Evolutionary conservation across 345 rosid genomes (phyloP), one percentile per base, ranked within the genome.

Genomic region (Geranium rotundifolium): DNA sequence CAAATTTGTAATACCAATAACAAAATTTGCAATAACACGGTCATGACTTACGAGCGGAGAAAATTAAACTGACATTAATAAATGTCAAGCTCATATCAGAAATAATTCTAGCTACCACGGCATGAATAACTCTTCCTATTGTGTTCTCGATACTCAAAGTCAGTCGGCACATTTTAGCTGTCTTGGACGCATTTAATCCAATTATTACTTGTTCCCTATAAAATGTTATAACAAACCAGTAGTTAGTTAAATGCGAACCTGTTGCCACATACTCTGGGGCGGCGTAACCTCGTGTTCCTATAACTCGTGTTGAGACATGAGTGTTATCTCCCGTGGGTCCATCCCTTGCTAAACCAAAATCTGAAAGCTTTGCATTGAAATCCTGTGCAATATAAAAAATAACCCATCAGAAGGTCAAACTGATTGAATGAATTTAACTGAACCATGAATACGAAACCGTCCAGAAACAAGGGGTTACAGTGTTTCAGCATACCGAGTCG

Each of bases 201-300:
- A 34, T 34, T n/a, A n/a, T n/a, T n/a, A n/a, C n/a, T n/a, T n/a
- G n/a, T n/a, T n/a, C n/a, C n/a, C n/a, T n/a, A n/a, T n/a, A n/a
- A n/a, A n/a, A n/a, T n/a, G n/a, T n/a, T n/a, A n/a, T 41, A 12
- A 12, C 13, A 41, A 41, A 12, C 50, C 14, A 41, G 10, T 41
- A 5, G 10, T 6, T 4, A 41, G 50, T 41, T 4, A 41, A 9
- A 62, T 54, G 19, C 70, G 19, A 18, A 87, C 97, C 96, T 72
- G 97, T 89, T 1, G 91, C 95, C 23, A 92, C 78, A 64, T 89
- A 92, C 46, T 92, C 97, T 0, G 96, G 95, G 29, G 98, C 98
- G 60, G 98, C 96, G 61, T 89, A 92, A 59, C 98, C 97, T 59
- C 73, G 82, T 39, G 97, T 92, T 72, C 97, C 97, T 4, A 89